phyloP scores from a whole-genome alignment of 1,284 basidiomycete genomes.

The Papiliotrema terrestris region DNA sequence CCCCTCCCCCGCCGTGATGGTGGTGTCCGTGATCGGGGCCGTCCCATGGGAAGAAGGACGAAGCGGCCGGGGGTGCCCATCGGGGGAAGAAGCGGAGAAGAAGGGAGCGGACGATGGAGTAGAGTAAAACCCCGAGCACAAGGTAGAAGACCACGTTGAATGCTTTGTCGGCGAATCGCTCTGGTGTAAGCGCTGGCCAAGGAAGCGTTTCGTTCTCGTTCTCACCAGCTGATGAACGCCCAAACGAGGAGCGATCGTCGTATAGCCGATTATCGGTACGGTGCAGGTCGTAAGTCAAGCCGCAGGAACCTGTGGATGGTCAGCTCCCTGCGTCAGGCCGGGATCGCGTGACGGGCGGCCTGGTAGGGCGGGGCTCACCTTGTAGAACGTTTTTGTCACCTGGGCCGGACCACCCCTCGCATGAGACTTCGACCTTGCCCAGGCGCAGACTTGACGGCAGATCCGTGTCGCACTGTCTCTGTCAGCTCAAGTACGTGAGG shows the following conservation, averaged over 20 bases:
- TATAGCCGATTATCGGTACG: constrained; percentile 25
- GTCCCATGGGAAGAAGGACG: constrained; percentile 25
- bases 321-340: background rate
- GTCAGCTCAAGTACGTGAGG: background rate
- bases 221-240: constrained; percentile 16
- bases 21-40: constrained; percentile 11
- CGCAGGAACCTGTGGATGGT: constrained; percentile 65
- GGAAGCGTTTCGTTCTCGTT: background rate
- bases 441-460: constrained; percentile 74
- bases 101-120: constrained; percentile 53
- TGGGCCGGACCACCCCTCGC: constrained; percentile 79
- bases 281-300: constrained; percentile 69
- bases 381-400: constrained; percentile 80
- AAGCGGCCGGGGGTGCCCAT: constrained; percentile 35
- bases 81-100: constrained; percentile 27
- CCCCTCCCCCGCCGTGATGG: constrained; percentile 51
- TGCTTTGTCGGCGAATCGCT: constrained; percentile 59
- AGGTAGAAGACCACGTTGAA: constrained; percentile 56
- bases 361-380: constrained; percentile 55
- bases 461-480: constrained; percentile 82
- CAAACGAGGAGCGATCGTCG: constrained; percentile 12
- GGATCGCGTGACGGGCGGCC: background rate
- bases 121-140: constrained; percentile 56
- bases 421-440: constrained; percentile 75
- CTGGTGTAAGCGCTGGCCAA: constrained; percentile 9